Base-by-base conservation (phyloP, 805 yeast species). In the Lipomyces chichibuensis region DNA sequence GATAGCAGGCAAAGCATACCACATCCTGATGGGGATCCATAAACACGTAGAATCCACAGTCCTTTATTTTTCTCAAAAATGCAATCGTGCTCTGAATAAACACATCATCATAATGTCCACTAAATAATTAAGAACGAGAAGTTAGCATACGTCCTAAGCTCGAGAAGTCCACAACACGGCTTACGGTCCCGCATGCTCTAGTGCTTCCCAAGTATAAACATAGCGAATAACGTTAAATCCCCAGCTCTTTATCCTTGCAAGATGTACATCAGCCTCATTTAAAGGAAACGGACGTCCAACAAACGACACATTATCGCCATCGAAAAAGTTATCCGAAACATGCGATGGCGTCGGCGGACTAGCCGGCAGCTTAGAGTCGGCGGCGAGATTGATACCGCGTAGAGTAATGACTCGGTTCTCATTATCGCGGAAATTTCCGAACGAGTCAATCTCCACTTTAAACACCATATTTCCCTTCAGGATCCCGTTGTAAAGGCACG, bases 11-110 rank as follows among this genome's bases (percentile, higher is more conserved):
- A 11, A 7, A 27, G 63, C 72, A 9, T 69, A 70, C 72, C 13
- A 88, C 96, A 76, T 93, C 98, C 77, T 93, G 98, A 76, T 93
- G 98, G 0, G 96, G 91, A 74, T 93, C 97, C 71, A 93, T 75
- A 71, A 90, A 87, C 6, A 92, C 91, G 73, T 89, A 90, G 23
- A 92, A 75, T 0, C 95, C 96, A 35, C 86, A 80, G 23, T 82
- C 75, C 57, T 84, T 81, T 14, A 90, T 83, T 7, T 86, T 83
- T 63, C 82, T 80, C 63, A 93, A 77, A 4, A 92, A 79, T 63
- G 87, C 80, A 54, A 88, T 80, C 0, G 95, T 86, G 76, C 88
- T 91, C 33, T 87, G 86, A 60, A 92, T 83, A 74, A 85, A 93
- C 23, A 87, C 92, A 32, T 84, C 85, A 76, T 93, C 98, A 75